Evolutionary conservation across 352 stramenopile genomes (phyloP).

Genomic region (Phytopythium oedochilum): DNA sequence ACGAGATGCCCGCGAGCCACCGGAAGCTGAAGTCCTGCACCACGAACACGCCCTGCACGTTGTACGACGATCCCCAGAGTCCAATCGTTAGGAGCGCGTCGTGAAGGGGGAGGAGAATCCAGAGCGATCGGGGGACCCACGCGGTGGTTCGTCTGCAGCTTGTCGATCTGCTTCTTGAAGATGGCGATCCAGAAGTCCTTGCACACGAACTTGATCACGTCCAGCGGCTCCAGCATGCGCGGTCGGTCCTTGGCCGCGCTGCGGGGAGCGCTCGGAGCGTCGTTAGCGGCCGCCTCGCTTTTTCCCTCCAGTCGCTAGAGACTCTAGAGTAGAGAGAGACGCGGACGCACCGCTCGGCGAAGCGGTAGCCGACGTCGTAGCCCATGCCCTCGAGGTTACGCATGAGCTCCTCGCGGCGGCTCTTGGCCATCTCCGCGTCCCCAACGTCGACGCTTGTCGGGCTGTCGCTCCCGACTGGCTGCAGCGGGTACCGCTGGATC

Average conservation of each 20-base stretch:
- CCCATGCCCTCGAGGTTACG: slow-evolving; percentile 84
- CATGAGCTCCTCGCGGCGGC: slow-evolving; percentile 68
- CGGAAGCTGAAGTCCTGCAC: slow-evolving; percentile 95
- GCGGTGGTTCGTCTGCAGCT: slow-evolving; percentile 97
- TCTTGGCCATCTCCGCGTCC: slow-evolving; percentile 44
- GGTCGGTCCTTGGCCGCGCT: slow-evolving; percentile 63
- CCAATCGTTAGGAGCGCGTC: too few species aligned
- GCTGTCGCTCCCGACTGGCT: slow-evolving; percentile 15
- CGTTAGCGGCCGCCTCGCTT: too few species aligned
- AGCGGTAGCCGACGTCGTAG: slow-evolving; percentile 84
- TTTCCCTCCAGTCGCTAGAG: not conserved
- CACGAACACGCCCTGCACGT: slow-evolving; percentile 84
- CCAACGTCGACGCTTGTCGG: slow-evolving; percentile 12
- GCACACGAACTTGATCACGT: slow-evolving; percentile 98
- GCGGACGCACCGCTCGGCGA: slow-evolving; percentile 50
- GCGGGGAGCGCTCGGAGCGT: too few species aligned
- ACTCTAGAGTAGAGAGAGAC: too few species aligned
- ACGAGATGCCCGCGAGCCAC: slow-evolving; percentile 87
- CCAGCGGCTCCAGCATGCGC: slow-evolving; percentile 86
- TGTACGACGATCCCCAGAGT: too few species aligned
- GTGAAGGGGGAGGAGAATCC: too few species aligned
- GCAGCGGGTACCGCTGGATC: slow-evolving; percentile 61
- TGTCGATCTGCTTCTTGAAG: slow-evolving; percentile 98
- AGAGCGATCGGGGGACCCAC: slow-evolving; percentile 68
- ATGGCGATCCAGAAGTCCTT: slow-evolving; percentile 98